Base-by-base conservation (phyloP, 2,329 filamentous ascomycete genomes). In the Dendrostoma leiphaemia region DNA sequence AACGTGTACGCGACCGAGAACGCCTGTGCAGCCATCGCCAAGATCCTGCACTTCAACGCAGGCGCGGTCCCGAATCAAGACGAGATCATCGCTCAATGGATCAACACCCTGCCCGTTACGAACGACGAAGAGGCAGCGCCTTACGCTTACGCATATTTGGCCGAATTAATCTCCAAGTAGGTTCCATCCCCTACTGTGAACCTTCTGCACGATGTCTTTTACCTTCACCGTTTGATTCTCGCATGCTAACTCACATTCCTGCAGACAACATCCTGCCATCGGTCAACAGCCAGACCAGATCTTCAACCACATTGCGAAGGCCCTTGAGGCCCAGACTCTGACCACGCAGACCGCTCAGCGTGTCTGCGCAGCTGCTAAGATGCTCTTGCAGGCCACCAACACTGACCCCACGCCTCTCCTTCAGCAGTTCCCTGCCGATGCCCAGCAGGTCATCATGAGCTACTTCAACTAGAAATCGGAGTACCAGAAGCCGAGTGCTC, bases 1-100 rank as follows among this genome's bases (percentile, higher is more conserved):
- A 92, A 97, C 64, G 88, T 96, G 2, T 99, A 96, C 68, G 94
- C 94, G 2, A 97, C 94, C 1, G 94, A 99, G 74, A 99, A 99
- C 67, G 93, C 93, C 6, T 97, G 91, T 63, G 93, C 94, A 38
- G 91, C 91, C 62, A 94, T 99, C 65, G 94, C 94, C 32, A 99
- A 99, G 80, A 93, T 99, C 50, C 78, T 99, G 60, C 91, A 96
- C 69, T 97, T 87, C 75, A 97, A 96, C 71, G 77, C 85, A 23
- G 79, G 79, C 61, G 89, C 89, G 67, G 86, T 99, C 17, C 78
- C 78, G 51, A 90, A 95, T 64, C 78, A 83, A 47, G 86, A 94
- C 65, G 82, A 88, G 34, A 80, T 97, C 24, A 85, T 91, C 38
- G 75, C 79, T n/a, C 87, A 89, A 67, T 99, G 94, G 94, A 76